Percentiles rank a stretch among this genome's conserved stretches.
These are phyloP conservation scores for Diaporthe aspalathi DNA, from an alignment of 2,329 filamentous ascomycete genomes.

Conservation along the genomic window DNA sequence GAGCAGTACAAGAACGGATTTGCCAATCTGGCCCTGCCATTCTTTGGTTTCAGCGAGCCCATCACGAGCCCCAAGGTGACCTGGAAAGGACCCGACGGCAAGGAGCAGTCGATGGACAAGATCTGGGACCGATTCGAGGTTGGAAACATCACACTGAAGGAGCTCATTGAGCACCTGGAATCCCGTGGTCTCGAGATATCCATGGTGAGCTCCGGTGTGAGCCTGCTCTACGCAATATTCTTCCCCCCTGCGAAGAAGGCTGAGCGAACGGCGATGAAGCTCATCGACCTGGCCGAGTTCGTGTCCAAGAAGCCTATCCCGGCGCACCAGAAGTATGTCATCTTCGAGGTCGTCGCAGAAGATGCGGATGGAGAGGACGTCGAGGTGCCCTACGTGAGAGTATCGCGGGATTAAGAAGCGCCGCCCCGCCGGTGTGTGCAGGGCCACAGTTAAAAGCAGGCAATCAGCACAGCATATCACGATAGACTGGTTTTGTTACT, in stretches of 20 bases:
- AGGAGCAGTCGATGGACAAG: slow-evolving; percentile 85
- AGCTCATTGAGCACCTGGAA: slow-evolving; percentile 87
- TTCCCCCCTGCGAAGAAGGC: slow-evolving; percentile 83
- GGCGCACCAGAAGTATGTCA: slow-evolving; percentile 91
- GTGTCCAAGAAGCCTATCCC: slow-evolving; percentile 95
- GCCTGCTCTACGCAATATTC: slow-evolving; percentile 93
- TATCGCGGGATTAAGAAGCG: slow-evolving; percentile 61
- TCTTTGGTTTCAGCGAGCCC: slow-evolving; percentile 98
- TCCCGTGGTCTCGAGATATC: slow-evolving; percentile 83
- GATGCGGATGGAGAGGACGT: slow-evolving; percentile 92
- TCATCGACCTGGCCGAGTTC: slow-evolving; percentile 87
- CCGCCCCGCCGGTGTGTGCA: not conserved
- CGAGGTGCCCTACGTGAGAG: slow-evolving; percentile 96
- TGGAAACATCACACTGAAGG: slow-evolving; percentile 82
- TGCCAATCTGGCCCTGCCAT: slow-evolving; percentile 93
- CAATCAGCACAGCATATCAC: slow-evolving; percentile 2
- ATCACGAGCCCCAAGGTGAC: slow-evolving; percentile 93
- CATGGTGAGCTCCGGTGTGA: slow-evolving; percentile 98
- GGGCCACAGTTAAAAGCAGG: not conserved
- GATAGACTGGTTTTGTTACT: slow-evolving; percentile 26
- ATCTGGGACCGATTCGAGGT: slow-evolving; percentile 98
- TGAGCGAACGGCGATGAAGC: slow-evolving; percentile 83
- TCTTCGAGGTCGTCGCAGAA: slow-evolving; percentile 95
- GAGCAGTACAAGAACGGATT: slow-evolving; percentile 99
- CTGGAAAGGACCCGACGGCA: slow-evolving; percentile 82